Evolutionary conservation across 768 basidiomycete genomes (phyloP).

Genomic region (Pulveroboletus sp.): DNA sequence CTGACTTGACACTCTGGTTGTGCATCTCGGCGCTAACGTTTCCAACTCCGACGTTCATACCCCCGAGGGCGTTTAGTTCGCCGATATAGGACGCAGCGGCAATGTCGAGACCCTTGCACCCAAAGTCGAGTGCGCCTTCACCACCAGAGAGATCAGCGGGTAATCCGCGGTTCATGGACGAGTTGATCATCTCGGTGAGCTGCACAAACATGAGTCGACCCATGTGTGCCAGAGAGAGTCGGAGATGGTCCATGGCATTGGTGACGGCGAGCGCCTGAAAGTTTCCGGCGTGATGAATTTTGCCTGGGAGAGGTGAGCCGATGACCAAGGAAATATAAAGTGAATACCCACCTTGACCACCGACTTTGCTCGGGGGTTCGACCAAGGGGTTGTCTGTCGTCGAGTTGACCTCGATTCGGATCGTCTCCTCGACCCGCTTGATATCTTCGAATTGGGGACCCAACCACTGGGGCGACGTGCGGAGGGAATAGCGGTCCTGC

Average conservation of each 20-base stretch:
- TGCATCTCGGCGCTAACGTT: slow-evolving; percentile 90
- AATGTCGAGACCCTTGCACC: slow-evolving; percentile 83
- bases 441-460: slow-evolving; percentile 86
- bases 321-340: not conserved
- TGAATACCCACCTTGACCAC: slow-evolving; percentile 16
- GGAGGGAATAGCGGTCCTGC: slow-evolving; percentile 69
- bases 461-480: slow-evolving; percentile 80
- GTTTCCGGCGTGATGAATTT: slow-evolving; percentile 80
- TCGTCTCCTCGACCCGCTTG: slow-evolving; percentile 55
- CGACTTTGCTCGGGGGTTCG: slow-evolving; percentile 69
- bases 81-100: slow-evolving; percentile 77
- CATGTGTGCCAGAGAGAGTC: slow-evolving; percentile 65
- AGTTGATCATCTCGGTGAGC: slow-evolving; percentile 55
- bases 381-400: slow-evolving; percentile 89
- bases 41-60: slow-evolving; percentile 78
- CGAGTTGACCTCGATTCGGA: slow-evolving; percentile 79
- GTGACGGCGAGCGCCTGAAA: slow-evolving; percentile 89
- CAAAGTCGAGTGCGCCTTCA: slow-evolving; percentile 80
- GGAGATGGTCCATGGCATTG: slow-evolving; percentile 86
- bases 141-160: slow-evolving; percentile 78
- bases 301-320: slow-evolving; percentile 29
- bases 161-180: slow-evolving; percentile 67
- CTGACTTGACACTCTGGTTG: slow-evolving; percentile 88
- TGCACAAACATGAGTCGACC: slow-evolving; percentile 71
- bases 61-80: slow-evolving; percentile 74